A percentile compares a stretch with the other conserved stretches of the same genome.
Conservation (phyloP, 345 rosid genomes). For the Rhizophora mangle region DNA sequence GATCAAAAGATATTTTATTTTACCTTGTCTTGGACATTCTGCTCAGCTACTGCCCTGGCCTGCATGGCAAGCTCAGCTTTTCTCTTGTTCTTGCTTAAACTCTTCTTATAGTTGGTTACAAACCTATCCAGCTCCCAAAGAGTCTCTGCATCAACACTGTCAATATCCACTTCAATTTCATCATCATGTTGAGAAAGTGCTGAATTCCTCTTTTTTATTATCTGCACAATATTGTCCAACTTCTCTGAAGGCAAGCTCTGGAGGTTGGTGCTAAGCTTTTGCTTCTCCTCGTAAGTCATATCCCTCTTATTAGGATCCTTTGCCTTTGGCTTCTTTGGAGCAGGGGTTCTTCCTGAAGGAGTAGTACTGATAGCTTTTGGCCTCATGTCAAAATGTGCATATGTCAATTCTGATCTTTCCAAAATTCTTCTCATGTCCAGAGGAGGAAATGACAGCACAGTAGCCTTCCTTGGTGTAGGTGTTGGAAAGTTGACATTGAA, state of each 20-base stretch:
- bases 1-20: background rate
- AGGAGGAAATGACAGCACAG: constrained; percentile 52
- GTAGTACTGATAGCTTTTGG: constrained; percentile 53
- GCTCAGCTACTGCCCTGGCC: constrained; percentile 70
- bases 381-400: constrained; percentile 38
- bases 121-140: constrained; percentile 99
- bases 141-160: constrained; percentile 92
- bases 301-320: constrained; percentile 93
- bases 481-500: constrained; percentile 58
- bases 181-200: constrained; percentile 72
- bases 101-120: constrained; percentile 89
- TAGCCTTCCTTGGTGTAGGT: constrained; percentile 60
- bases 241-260: constrained; percentile 87
- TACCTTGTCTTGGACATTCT: constrained; percentile 60
- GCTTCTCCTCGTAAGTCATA: constrained; percentile 96
- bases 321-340: constrained; percentile 92
- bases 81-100: constrained; percentile 93
- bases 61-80: constrained; percentile 85
- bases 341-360: constrained; percentile 81
- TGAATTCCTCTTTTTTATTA: constrained; percentile 85
- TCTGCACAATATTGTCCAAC: constrained; percentile 86
- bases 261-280: constrained; percentile 85
- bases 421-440: constrained; percentile 69
- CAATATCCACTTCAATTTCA: constrained; percentile 97
- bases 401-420: constrained; percentile 70